Evolutionary conservation across 2,329 filamentous ascomycete genomes (phyloP).

Genomic region (Epichloe bromicola): DNA sequence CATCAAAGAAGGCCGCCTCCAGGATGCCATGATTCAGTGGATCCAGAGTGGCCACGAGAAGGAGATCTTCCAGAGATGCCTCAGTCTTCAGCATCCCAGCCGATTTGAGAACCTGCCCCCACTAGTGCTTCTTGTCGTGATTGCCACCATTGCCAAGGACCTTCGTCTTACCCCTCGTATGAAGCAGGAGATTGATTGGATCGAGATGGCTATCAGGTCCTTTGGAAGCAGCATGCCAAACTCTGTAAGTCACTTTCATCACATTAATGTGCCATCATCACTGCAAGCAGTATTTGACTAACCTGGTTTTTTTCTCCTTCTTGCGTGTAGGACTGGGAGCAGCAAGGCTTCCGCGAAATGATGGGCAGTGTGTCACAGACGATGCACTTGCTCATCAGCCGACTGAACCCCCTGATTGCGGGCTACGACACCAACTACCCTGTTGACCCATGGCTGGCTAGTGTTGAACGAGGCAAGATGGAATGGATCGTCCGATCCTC

Average conservation of each 20-base stretch:
- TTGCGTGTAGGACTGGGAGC: slow-evolving; percentile 23
- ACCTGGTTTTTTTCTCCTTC: neutral
- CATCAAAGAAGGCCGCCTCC: slow-evolving; percentile 47
- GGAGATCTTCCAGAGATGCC: slow-evolving; percentile 43
- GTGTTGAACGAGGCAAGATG: slow-evolving; percentile 24
- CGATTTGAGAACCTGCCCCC: slow-evolving; percentile 44
- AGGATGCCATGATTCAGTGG: slow-evolving; percentile 53
- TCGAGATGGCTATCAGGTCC: slow-evolving; percentile 44
- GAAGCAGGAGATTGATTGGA: slow-evolving; percentile 44
- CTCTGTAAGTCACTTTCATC: slow-evolving; percentile 34
- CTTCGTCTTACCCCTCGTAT: slow-evolving; percentile 39
- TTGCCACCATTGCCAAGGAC: slow-evolving; percentile 48
- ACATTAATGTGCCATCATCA: neutral
- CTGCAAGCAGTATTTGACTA: slow-evolving; percentile 5
- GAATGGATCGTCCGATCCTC: slow-evolving; percentile 26
- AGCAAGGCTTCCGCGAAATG: slow-evolving; percentile 22
- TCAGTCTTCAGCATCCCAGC: slow-evolving; percentile 23
- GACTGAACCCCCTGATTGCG: slow-evolving; percentile 20
- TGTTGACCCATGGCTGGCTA: slow-evolving; percentile 26
- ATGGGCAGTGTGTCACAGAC: slow-evolving; percentile 26
- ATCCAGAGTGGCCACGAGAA: slow-evolving; percentile 50
- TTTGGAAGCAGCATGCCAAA: slow-evolving; percentile 35
- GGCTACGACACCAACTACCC: slow-evolving; percentile 24
- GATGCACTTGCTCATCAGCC: slow-evolving; percentile 24
- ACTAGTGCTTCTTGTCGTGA: slow-evolving; percentile 50